phyloP scores from a whole-genome alignment of 768 basidiomycete genomes.

The Solioccasus polychromus region DNA sequence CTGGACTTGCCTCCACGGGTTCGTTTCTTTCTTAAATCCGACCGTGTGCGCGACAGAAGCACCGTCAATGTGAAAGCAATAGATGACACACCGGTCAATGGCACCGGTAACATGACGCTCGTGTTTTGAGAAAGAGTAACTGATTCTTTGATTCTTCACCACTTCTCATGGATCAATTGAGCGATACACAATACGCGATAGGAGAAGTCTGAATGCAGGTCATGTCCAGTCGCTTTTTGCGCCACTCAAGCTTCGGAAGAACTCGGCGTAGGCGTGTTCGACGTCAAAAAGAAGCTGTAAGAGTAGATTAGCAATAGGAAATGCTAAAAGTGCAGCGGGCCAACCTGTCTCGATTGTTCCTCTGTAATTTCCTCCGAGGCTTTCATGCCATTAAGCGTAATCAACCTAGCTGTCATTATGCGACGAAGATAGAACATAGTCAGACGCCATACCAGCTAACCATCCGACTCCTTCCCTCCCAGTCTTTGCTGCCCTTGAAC shows the following conservation, averaged over 20 bases:
- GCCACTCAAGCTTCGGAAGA: conserved; percentile 71
- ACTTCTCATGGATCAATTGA: no score
- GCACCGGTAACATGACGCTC: no score
- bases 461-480: conserved; percentile 91
- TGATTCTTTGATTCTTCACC: not conserved
- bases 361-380: conserved; percentile 95
- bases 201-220: not conserved
- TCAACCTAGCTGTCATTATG: conserved; percentile 57
- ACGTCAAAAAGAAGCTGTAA: conserved; percentile 89
- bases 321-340: conserved; percentile 5
- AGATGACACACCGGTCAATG: no score
- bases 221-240: conserved; percentile 31
- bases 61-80: no score
- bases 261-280: conserved; percentile 93
- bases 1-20: no score
- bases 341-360: conserved; percentile 89
- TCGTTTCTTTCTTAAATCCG: no score
- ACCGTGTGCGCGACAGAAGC: no score
- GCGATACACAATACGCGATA: no score
- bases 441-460: conserved; percentile 71
- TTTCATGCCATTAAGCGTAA: conserved; percentile 95
- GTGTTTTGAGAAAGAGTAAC: no score
- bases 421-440: not conserved
- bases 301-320: not conserved
- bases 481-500: conserved; percentile 93